Conservation (phyloP, 2,329 filamentous ascomycete species). For the Talaromyces sp. region DNA sequence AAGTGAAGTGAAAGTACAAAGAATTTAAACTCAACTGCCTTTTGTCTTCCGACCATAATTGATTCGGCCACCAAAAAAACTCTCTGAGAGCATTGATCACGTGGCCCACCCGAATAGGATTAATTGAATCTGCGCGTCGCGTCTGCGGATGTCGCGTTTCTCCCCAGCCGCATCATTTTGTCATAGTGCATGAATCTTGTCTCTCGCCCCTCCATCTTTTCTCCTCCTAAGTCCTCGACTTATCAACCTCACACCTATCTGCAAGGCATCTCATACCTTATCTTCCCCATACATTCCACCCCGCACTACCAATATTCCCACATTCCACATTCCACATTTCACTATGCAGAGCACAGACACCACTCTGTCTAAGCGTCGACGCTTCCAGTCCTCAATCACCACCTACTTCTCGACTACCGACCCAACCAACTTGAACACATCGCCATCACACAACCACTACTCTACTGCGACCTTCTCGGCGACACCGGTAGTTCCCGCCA, state of each 20-base stretch:
- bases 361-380: constrained; percentile 45
- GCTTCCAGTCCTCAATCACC: constrained; percentile 49
- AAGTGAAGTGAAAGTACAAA: too few relatives aligned
- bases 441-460: constrained; percentile 44
- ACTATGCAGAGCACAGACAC: constrained; percentile 15
- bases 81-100: background rate
- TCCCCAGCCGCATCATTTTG: constrained; percentile 7
- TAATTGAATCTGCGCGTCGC: constrained; percentile 13
- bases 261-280: background rate
- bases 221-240: background rate
- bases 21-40: too few relatives aligned
- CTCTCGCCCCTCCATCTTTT: constrained; percentile 1
- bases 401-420: constrained; percentile 35
- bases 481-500: constrained; percentile 61
- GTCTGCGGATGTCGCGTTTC: constrained; percentile 8
- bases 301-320: background rate
- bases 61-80: too few relatives aligned
- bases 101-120: background rate
- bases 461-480: constrained; percentile 42
- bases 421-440: constrained; percentile 15
- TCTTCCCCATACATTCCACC: background rate
- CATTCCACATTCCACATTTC: constrained; percentile 2
- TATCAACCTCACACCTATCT: background rate
- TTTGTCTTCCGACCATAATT: too few relatives aligned
- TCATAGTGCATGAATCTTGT: constrained; percentile 4